Evolutionary conservation across 2,329 filamentous ascomycete genomes (phyloP).

Genomic region (Trichoderma brevicompactum): DNA sequence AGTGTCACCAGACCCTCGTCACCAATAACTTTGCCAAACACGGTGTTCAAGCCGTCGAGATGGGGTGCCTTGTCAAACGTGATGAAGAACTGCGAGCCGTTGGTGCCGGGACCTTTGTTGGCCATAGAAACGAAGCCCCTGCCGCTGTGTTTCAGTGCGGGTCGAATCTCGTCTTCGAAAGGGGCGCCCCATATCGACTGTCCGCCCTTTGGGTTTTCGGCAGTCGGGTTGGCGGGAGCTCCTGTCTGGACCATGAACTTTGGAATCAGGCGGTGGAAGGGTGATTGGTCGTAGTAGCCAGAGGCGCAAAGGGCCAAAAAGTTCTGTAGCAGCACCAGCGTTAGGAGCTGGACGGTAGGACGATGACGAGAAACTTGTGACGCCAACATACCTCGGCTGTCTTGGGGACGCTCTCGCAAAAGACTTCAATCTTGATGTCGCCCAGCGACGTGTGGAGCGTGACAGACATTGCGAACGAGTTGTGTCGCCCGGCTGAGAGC

Average conservation of each 20-base stretch:
- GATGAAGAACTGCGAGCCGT: slow-evolving; percentile 82
- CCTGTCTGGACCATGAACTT: slow-evolving; percentile 82
- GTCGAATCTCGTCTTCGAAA: slow-evolving; percentile 82
- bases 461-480: slow-evolving; percentile 58
- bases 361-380: not conserved
- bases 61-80: slow-evolving; percentile 78
- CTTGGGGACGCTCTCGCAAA: slow-evolving; percentile 92
- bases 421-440: slow-evolving; percentile 92
- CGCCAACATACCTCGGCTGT: slow-evolving; percentile 71
- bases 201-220: slow-evolving; percentile 68
- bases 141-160: slow-evolving; percentile 68
- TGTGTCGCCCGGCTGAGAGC: not conserved
- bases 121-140: slow-evolving; percentile 78
- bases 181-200: slow-evolving; percentile 72
- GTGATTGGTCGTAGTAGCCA: slow-evolving; percentile 73
- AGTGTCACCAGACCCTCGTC: slow-evolving; percentile 68
- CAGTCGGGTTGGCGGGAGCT: slow-evolving; percentile 59
- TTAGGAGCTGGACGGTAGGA: not conserved
- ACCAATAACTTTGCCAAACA: slow-evolving; percentile 75
- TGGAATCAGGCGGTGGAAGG: slow-evolving; percentile 80
- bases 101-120: slow-evolving; percentile 74
- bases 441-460: slow-evolving; percentile 86
- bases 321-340: slow-evolving; percentile 57
- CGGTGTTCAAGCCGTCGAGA: slow-evolving; percentile 81
- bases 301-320: slow-evolving; percentile 86